These are phyloP conservation scores for Glaciozyma antarctica DNA, from an alignment of 768 basidiomycete genomes.

Conservation along the genomic window DNA sequence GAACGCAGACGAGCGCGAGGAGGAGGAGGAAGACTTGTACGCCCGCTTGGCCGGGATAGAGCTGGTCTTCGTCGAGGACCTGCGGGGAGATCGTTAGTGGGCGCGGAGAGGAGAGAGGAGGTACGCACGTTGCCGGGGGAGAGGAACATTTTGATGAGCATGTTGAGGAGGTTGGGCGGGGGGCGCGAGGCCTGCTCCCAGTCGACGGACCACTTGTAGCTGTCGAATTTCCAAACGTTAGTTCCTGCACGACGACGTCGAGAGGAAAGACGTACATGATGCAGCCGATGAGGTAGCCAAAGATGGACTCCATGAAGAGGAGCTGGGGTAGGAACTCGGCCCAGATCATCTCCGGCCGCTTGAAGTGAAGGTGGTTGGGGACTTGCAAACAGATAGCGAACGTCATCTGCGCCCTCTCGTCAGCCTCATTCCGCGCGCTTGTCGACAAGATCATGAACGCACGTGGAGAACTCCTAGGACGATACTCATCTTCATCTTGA, in stretches of 20 bases:
- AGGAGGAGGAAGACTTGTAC: constrained; percentile 71
- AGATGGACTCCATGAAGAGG: constrained; percentile 94
- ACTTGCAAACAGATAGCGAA: constrained; percentile 94
- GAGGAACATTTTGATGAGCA: constrained; percentile 95
- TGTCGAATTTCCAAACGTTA: not conserved
- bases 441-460: constrained; percentile 43
- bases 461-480: constrained; percentile 94
- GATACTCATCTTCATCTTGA: constrained; percentile 99
- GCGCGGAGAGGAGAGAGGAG: not conserved
- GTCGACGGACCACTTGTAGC: constrained; percentile 95
- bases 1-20: constrained; percentile 76
- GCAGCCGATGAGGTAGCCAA: constrained; percentile 48
- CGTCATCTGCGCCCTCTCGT: constrained; percentile 63
- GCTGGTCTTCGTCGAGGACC: constrained; percentile 56
- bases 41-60: constrained; percentile 78
- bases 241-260: not conserved
- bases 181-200: constrained; percentile 61
- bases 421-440: not conserved
- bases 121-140: constrained; percentile 55
- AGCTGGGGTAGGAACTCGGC: constrained; percentile 95
- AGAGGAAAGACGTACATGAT: constrained; percentile 14
- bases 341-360: constrained; percentile 72
- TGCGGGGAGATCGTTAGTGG: not conserved
- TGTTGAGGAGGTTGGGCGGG: constrained; percentile 81
- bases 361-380: constrained; percentile 90